These are phyloP conservation scores for Blumeria hordei DNA, from an alignment of 2,329 filamentous ascomycete species.

Conservation along the genomic window DNA sequence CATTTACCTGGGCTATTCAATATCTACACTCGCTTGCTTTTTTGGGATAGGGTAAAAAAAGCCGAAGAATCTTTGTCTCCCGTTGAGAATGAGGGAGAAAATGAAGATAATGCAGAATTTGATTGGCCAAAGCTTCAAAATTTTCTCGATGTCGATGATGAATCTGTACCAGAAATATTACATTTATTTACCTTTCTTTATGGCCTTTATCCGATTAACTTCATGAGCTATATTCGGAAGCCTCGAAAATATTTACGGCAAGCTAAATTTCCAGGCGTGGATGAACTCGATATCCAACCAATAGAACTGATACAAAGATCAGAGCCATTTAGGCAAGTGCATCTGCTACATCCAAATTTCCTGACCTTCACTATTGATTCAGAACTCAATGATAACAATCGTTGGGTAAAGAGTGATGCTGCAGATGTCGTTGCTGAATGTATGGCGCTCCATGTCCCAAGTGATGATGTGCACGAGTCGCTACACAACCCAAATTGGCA, in stretches of 20 bases:
- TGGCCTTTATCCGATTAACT: constrained; percentile 63
- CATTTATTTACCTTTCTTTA: constrained; percentile 67
- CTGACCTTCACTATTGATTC: constrained; percentile 58
- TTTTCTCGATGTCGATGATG: constrained; percentile 35
- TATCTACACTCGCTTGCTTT: constrained; percentile 55
- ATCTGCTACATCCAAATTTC: constrained; percentile 66
- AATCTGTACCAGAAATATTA: constrained; percentile 39
- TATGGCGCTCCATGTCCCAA: constrained; percentile 33
- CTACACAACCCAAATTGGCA: background rate
- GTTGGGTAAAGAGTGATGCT: constrained; percentile 59
- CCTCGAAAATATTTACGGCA: constrained; percentile 56
- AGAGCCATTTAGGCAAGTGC: constrained; percentile 47
- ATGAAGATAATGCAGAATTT: constrained; percentile 18
- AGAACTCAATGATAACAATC: constrained; percentile 49
- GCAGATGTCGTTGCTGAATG: constrained; percentile 62
- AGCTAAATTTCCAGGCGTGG: constrained; percentile 41
- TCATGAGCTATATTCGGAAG: constrained; percentile 68
- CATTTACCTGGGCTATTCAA: constrained; percentile 55
- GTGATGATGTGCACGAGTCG: constrained; percentile 6
- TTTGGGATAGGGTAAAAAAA: constrained; percentile 35
- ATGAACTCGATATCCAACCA: constrained; percentile 57
- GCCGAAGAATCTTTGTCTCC: constrained; percentile 3
- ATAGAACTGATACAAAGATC: constrained; percentile 54
- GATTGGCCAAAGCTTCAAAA: constrained; percentile 41
- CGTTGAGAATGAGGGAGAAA: constrained; percentile 11